Evolutionary conservation across 176 grass and related monocot species (phyloP).

Genomic region (Musa schizocarpa): DNA sequence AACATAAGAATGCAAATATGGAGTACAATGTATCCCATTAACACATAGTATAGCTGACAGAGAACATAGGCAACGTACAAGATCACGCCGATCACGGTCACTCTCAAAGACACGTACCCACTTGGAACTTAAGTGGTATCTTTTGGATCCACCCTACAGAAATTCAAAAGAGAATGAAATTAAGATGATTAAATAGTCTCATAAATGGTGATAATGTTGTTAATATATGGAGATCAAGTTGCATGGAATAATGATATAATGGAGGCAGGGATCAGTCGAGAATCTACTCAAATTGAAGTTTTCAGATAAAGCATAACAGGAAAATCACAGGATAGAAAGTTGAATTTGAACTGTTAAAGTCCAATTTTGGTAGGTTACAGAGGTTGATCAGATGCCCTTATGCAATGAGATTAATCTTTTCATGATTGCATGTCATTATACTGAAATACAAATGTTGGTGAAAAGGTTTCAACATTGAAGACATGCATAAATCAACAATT

Average conservation of each 20-base stretch:
- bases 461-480: background rate
- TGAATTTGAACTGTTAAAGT: background rate
- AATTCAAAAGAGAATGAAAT: constrained; percentile 18
- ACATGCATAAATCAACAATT: background rate
- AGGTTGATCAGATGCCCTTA: background rate
- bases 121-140: constrained; percentile 82
- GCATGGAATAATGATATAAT: constrained; percentile 3
- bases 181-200: background rate
- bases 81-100: constrained; percentile 91
- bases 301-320: background rate
- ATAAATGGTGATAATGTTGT: constrained; percentile 9
- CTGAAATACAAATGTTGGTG: background rate
- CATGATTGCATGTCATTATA: background rate
- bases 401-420: background rate
- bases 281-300: too few relatives aligned
- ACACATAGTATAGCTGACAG: background rate
- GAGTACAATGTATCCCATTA: background rate
- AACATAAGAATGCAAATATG: background rate
- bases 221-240: constrained; percentile 19
- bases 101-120: constrained; percentile 95
- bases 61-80: constrained; percentile 43
- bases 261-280: background rate
- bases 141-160: constrained; percentile 77
- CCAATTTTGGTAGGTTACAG: background rate
- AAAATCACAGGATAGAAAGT: background rate